Evolutionary conservation across 192 early-diverging fungal species (phyloP).

Genomic region (Rhizoclosmatium globosum): DNA sequence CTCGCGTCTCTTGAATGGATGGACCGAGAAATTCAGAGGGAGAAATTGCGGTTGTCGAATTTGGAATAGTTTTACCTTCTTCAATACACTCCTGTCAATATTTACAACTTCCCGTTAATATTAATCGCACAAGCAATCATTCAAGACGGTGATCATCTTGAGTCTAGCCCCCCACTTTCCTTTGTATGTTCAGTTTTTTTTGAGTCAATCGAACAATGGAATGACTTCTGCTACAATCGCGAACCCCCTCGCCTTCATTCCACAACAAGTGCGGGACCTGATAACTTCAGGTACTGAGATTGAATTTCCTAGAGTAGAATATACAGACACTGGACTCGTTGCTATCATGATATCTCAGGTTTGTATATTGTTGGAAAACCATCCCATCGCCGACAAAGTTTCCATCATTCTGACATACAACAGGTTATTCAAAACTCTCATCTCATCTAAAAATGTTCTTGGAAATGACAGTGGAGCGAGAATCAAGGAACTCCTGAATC

Average conservation of each 20-base stretch:
- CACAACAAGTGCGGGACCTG: slow-evolving; percentile 6
- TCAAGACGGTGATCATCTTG: no score
- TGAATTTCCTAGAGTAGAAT: not conserved
- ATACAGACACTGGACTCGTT: slow-evolving; percentile 3
- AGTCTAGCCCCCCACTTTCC: no score
- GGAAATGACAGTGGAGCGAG: slow-evolving; percentile 32
- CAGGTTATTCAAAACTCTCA: slow-evolving; percentile 36
- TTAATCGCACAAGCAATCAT: no score
- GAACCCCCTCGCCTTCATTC: not conserved
- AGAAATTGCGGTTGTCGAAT: slow-evolving; percentile 16
- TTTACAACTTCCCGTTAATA: no score
- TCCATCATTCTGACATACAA: not conserved
- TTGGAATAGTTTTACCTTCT: slow-evolving; percentile 10
- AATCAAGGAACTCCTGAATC: slow-evolving; percentile 38
- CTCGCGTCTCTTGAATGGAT: slow-evolving; percentile 1
- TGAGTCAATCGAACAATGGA: no score
- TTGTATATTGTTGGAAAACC: not conserved
- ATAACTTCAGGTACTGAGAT: not conserved
- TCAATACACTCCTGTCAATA: not conserved
- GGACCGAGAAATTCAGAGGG: slow-evolving; percentile 22
- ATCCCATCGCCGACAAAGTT: not conserved
- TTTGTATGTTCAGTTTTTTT: no score
- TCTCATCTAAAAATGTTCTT: not conserved
- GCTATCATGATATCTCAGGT: slow-evolving; percentile 38
- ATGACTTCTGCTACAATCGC: no score